Conservation (phyloP, 257 asterid genomes). For the Penstemon barbatus region DNA sequence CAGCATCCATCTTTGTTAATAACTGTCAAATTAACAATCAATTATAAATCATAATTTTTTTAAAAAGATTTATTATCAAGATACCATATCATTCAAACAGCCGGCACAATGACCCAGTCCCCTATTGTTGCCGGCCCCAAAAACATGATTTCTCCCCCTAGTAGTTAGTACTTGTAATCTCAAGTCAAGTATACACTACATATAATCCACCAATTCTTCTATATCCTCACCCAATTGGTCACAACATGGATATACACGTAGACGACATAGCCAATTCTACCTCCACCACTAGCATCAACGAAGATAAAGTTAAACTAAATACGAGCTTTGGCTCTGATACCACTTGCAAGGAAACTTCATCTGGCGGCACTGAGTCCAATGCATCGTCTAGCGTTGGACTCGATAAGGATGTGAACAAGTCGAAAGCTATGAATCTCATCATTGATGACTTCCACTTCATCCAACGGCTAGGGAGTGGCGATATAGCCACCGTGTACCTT, state of each 20-base stretch:
- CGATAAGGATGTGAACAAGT: constrained; percentile 18
- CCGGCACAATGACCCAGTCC: constrained; percentile 60
- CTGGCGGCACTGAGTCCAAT: constrained; percentile 28
- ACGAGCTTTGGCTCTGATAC: constrained; percentile 29
- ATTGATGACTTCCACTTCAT: constrained; percentile 54
- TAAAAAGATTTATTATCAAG: no score
- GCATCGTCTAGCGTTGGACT: constrained; percentile 16
- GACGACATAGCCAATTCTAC: constrained; percentile 22
- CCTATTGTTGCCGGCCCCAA: constrained; percentile 58
- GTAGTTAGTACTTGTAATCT: no score
- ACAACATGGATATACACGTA: constrained; percentile 32
- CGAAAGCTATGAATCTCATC: constrained; percentile 29
- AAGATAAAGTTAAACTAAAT: constrained; percentile 16
- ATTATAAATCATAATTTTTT: not conserved
- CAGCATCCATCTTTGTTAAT: constrained; percentile 21
- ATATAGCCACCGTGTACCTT: constrained; percentile 70
- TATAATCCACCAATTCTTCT: constrained; percentile 10
- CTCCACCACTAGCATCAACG: constrained; percentile 27
- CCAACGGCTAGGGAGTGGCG: constrained; percentile 73
- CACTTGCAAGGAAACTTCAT: constrained; percentile 7
- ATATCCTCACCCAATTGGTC: not conserved
- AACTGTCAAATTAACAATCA: constrained; percentile 13
- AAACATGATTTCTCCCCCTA: constrained; percentile 26
- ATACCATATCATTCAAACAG: constrained; percentile 30
- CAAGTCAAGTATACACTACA: not conserved